Evolutionary conservation across 2,329 filamentous ascomycete genomes (phyloP).

Genomic region (Pleoardoris graminearum): DNA sequence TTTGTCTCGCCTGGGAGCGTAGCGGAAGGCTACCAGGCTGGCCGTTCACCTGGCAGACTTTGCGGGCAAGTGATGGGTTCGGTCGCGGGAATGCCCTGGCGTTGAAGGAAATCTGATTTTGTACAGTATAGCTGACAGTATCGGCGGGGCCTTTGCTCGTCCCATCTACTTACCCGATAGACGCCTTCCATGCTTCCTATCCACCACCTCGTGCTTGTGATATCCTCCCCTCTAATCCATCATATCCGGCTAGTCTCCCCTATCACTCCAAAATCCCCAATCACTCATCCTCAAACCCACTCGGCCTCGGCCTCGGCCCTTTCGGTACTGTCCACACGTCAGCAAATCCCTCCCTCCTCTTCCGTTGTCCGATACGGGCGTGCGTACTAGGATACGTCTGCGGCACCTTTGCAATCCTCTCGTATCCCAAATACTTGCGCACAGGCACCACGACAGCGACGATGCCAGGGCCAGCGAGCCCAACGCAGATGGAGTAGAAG

Average conservation of each 20-base stretch:
- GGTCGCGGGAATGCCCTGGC: not conserved
- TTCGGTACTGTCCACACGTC: conserved; percentile 47
- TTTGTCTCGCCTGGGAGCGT: not conserved
- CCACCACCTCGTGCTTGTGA: not conserved
- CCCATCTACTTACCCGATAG: not conserved
- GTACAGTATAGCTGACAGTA: conserved; percentile 24
- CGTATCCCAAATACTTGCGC: conserved; percentile 71
- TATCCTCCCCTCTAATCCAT: not conserved
- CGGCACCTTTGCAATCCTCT: conserved; percentile 69
- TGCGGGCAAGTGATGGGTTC: not conserved
- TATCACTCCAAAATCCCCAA: not conserved
- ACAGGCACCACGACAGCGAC: conserved; percentile 75
- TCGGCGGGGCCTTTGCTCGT: not conserved
- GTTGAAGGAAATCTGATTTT: conserved; percentile 26
- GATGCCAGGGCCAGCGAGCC: conserved; percentile 69
- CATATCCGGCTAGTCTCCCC: not conserved
- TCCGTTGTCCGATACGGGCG: not conserved
- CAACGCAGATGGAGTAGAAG: conserved; percentile 84
- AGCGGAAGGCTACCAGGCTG: not conserved
- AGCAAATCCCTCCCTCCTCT: conserved; percentile 4
- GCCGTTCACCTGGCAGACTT: not conserved
- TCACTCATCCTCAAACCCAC: conserved; percentile 52
- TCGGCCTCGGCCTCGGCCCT: conserved; percentile 50
- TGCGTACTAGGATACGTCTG: conserved; percentile 89
- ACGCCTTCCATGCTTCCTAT: not conserved